A percentile compares a stretch with the other conserved stretches of the same genome.
phyloP scores from a whole-genome alignment of 768 basidiomycete species.

The Leccinum arenicola region DNA sequence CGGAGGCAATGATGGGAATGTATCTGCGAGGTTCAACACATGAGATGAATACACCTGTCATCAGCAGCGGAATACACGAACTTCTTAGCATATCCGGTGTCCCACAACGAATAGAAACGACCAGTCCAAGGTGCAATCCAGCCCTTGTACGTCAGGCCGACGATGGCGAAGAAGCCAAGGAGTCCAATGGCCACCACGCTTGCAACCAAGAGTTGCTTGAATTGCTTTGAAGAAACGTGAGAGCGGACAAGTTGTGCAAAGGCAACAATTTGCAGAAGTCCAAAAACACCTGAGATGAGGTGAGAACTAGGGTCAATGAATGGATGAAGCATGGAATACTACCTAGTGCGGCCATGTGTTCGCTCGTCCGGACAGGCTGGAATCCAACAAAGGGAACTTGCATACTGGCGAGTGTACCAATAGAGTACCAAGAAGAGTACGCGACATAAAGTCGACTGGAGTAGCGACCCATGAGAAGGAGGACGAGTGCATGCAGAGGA shows the following conservation, averaged over 20 bases:
- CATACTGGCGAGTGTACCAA: conserved; percentile 97
- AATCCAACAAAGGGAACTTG: conserved; percentile 99
- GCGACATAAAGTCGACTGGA: conserved; percentile 89
- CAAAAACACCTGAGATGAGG: conserved; percentile 76
- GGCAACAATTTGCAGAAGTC: conserved; percentile 92
- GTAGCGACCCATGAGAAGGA: conserved; percentile 95
- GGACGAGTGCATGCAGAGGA: conserved; percentile 90
- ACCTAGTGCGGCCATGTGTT: conserved; percentile 99
- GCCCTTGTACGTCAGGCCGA: conserved; percentile 84
- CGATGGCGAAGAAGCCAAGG: conserved; percentile 70
- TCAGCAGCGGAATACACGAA: conserved; percentile 34
- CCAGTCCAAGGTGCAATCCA: conserved; percentile 99
- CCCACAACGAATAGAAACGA: conserved; percentile 98
- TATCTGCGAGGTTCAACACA: conserved; percentile 47
- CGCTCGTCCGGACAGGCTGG: conserved; percentile 95
- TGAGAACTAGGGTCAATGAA: conserved; percentile 4
- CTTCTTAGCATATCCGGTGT: conserved; percentile 99
- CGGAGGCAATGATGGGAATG: conserved; percentile 97
- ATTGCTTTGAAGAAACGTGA: conserved; percentile 89
- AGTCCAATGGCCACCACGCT: conserved; percentile 68
- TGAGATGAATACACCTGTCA: background rate
- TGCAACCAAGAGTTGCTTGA: conserved; percentile 74
- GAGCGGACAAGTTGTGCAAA: conserved; percentile 87
- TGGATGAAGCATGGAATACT: conserved; percentile 1
- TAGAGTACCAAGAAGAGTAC: conserved; percentile 97